A percentile compares a stretch with the other conserved stretches of the same genome.
phyloP scores from a whole-genome alignment of 305 asterid species.

The Fraxinus baroniana region DNA sequence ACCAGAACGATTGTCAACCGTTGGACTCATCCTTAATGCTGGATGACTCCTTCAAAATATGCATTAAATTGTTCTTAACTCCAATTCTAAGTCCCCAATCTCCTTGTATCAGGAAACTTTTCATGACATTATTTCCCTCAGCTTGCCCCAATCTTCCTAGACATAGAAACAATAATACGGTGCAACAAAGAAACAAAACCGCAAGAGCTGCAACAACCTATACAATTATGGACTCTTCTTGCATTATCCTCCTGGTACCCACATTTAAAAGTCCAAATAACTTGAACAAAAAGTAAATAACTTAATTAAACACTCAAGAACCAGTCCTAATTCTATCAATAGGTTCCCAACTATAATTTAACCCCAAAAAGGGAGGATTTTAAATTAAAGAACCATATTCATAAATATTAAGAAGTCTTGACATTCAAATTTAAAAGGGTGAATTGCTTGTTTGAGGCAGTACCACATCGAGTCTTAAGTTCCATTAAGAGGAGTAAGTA shows the following conservation, averaged over 20 bases:
- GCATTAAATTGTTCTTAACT: neutral
- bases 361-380: neutral
- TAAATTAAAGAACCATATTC: neutral
- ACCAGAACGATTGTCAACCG: neutral
- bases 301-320: neutral
- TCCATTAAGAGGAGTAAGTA: neutral
- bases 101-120: neutral
- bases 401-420: neutral
- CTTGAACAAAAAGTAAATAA: neutral
- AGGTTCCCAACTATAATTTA: neutral
- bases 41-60: neutral
- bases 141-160: neutral
- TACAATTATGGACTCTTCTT: neutral
- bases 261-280: neutral
- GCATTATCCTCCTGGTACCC: neutral
- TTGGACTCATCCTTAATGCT: neutral
- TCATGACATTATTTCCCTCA: neutral
- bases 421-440: neutral
- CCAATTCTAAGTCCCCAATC: neutral
- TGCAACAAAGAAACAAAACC: neutral
- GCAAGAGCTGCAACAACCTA: neutral
- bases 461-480: neutral
- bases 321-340: neutral
- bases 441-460: neutral
- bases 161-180: neutral